These are phyloP conservation scores for Xylaria sp. DNA, from an alignment of 2,329 filamentous ascomycete genomes.

Conservation along the genomic window DNA sequence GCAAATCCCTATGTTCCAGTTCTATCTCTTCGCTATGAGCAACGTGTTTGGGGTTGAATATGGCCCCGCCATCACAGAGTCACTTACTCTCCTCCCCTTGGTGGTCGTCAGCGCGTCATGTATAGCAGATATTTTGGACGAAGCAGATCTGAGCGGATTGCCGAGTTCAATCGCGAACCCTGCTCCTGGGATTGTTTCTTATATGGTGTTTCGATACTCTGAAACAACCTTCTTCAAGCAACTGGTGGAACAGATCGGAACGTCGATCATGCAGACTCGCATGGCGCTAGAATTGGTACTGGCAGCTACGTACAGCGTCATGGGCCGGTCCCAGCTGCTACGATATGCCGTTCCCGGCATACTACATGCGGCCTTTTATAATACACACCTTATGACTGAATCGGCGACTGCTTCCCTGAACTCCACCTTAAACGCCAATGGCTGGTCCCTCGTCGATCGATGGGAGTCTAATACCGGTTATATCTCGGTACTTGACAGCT, in stretches of 20 bases:
- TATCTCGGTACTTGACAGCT: slow-evolving; percentile 86
- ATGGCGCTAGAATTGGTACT: slow-evolving; percentile 77
- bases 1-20: slow-evolving; percentile 79
- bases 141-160: slow-evolving; percentile 65
- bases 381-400: slow-evolving; percentile 76
- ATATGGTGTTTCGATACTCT: slow-evolving; percentile 69
- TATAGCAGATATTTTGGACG: slow-evolving; percentile 73
- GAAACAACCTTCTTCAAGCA: slow-evolving; percentile 56
- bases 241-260: slow-evolving; percentile 66
- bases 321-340: slow-evolving; percentile 76
- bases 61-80: slow-evolving; percentile 81
- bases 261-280: slow-evolving; percentile 72
- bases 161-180: slow-evolving; percentile 71
- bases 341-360: slow-evolving; percentile 77
- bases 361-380: slow-evolving; percentile 75
- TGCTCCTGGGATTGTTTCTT: slow-evolving; percentile 73
- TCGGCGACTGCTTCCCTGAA: slow-evolving; percentile 73
- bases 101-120: slow-evolving; percentile 71
- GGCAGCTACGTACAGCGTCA: slow-evolving; percentile 70
- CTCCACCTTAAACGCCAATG: slow-evolving; percentile 68
- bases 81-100: slow-evolving; percentile 76
- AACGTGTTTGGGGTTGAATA: slow-evolving; percentile 71
- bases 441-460: slow-evolving; percentile 82
- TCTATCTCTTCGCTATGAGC: slow-evolving; percentile 75
- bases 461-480: slow-evolving; percentile 91